Evolutionary conservation across 129 eudicot genomes (phyloP), one percentile per base, ranked within the genome.

Genomic region (Chrysanthemum lavandulifolium): DNA sequence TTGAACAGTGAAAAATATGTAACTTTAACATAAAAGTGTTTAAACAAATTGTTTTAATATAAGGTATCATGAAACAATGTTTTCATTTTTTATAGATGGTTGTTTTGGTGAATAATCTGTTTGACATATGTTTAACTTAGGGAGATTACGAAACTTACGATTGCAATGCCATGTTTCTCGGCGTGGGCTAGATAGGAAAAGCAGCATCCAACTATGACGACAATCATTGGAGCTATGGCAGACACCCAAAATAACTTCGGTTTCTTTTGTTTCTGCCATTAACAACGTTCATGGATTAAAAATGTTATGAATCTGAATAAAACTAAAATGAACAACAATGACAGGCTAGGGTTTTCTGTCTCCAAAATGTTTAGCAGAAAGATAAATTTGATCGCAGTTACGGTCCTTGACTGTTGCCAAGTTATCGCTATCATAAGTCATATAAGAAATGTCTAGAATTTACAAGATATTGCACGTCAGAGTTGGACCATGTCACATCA

Each of bases 211-310:
- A 61, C 57, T 5, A 84, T 18, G 19, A 95, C 99, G 5, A 79
- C 81, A 66, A 80, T 75, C 67, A 91, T 82, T 2, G 99, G 99
- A 54, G 90, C 94, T 50, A 88, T 82, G 7, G 99, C 99, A 31
- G 99, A 84, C 52, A 95, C 87, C 93, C 91, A 86, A 70, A 90
- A 91, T 45, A 90, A 47, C 75, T 88, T 86, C 2, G 99, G 97
- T 51, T 73, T 88, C 83, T 75, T 90, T 53, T 83, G 79, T 63
- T 85, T 95, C 99, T 95, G 96, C 68, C n/a, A 18, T 56, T 19
- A 45, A 10, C 48, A 40, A 40, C 45, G 12, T 45, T 33, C 12
- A 69, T 11, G 13, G 54, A 56, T 57, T 63, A 64, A 19, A 19
- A 10, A 9, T 8, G 13, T 4, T 10, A 18, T 36, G 13, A 10